Evolutionary conservation across 1,284 basidiomycete genomes (phyloP).

Genomic region (Cryptococcus sp.): DNA sequence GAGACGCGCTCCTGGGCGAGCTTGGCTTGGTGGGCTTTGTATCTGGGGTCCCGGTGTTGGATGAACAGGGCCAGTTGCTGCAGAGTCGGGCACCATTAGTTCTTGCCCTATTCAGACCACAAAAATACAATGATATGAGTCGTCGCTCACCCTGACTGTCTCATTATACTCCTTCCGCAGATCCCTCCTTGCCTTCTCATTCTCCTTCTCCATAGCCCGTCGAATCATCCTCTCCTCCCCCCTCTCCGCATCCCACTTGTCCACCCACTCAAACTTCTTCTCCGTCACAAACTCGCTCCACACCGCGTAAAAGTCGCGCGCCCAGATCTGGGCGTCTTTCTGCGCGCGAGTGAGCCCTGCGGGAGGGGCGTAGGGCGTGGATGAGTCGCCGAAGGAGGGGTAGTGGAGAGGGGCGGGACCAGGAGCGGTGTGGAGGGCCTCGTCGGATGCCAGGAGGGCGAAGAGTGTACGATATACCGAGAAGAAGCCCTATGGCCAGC

Average conservation of each 20-base stretch:
- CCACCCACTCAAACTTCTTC: constrained; percentile 88
- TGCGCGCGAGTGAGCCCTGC: constrained; percentile 53
- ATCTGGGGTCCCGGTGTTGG: constrained; percentile 89
- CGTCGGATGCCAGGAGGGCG: constrained; percentile 76
- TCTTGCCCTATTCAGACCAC: not conserved
- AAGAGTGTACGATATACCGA: constrained; percentile 88
- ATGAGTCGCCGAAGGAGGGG: constrained; percentile 79
- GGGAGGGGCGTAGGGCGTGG: constrained; percentile 60
- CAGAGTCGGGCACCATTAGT: no score
- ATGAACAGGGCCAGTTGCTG: constrained; percentile 81
- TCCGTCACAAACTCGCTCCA: constrained; percentile 85
- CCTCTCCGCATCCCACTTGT: constrained; percentile 76
- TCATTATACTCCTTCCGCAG: constrained; percentile 92
- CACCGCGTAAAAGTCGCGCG: constrained; percentile 73
- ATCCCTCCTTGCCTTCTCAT: constrained; percentile 84
- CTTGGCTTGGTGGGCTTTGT: constrained; percentile 65
- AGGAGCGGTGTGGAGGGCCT: constrained; percentile 60
- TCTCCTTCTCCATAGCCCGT: constrained; percentile 92
- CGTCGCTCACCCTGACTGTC: constrained; percentile 65
- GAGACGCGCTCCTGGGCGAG: constrained; percentile 46
- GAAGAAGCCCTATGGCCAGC: constrained; percentile 70
- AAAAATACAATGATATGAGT: not conserved
- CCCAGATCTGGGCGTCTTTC: constrained; percentile 52
- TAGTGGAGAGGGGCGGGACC: constrained; percentile 53
- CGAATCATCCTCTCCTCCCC: constrained; percentile 83